Percentiles rank a stretch among this genome's conserved stretches.
Conservation (phyloP, 2,329 filamentous ascomycete genomes). For the Nemania sp. region DNA sequence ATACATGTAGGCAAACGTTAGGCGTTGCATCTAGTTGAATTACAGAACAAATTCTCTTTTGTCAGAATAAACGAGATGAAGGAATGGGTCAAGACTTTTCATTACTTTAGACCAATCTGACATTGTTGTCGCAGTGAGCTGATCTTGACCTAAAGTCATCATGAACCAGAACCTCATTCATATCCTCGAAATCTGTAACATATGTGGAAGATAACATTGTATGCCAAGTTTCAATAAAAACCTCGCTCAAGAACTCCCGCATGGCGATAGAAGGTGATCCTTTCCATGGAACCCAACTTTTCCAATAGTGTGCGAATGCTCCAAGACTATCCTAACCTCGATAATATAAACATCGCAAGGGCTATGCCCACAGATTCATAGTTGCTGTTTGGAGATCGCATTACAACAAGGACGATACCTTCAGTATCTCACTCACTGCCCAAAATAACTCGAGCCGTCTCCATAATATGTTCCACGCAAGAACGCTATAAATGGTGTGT, state of each 20-base stretch:
- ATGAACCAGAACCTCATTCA: conserved; percentile 17
- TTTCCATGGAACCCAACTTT: conserved; percentile 15
- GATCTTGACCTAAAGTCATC: conserved; percentile 15
- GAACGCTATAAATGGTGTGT: conserved; percentile 13
- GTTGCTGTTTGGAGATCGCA: conserved; percentile 19
- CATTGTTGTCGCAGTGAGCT: conserved; percentile 11
- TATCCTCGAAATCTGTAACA: conserved; percentile 13
- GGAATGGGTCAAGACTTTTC: conserved; percentile 13
- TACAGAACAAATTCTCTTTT: conserved; percentile 15
- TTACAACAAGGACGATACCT: conserved; percentile 19
- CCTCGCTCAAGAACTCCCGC: conserved; percentile 16
- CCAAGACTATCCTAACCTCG: conserved; percentile 14
- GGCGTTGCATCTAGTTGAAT: conserved; percentile 13
- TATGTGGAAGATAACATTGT: conserved; percentile 10
- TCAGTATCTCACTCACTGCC: conserved; percentile 17
- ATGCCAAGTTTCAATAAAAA: conserved; percentile 9
- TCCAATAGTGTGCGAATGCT: conserved; percentile 11
- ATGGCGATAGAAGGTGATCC: conserved; percentile 15
- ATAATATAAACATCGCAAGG: conserved; percentile 3
- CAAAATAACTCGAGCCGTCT: conserved; percentile 20
- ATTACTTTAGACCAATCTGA: conserved; percentile 14
- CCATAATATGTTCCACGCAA: conserved; percentile 19
- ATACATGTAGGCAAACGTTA: conserved; percentile 14
- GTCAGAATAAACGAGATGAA: conserved; percentile 12
- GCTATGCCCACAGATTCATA: conserved; percentile 21